Evolutionary conservation across 1,139 yeast genomes (phyloP), one percentile per base, ranked within the genome.

Genomic region (Groenewaldozyma auringiensis): DNA sequence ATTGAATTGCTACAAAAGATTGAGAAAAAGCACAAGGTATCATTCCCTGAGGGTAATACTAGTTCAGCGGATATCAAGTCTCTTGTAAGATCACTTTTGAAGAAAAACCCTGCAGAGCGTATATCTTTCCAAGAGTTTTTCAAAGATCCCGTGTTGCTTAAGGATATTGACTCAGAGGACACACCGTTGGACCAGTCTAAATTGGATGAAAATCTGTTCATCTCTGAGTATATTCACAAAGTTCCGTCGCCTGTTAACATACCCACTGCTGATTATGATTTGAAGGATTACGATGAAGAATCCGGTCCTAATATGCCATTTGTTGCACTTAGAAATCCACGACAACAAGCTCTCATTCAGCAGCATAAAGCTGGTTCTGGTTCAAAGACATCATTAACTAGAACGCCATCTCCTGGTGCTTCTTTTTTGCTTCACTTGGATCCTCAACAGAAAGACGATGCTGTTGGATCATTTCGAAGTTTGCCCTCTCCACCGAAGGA

Each of bases 51-150:
- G 72, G 43, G 76, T 37, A 62, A 61, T 27, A 56, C 67, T 20
- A 69, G 65, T 40, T 76, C 83, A 0, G 78, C 73, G n/a, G 78
- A 78, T 39, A 70, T 89, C 51, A 79, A 82, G 55, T 69, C 74
- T 44, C 72, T 92, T 51, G 85, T 92, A 27, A 74, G 87, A 50
- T 77, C 85, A 0, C 70, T 92, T 51, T 71, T 92, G 54, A 85
- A 83, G 58, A 83, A 86, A 57, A 83, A 83, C 53, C 96, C 98
- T 4, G 76, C 84, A 1, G 94, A 86, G 61, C 75, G 98, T 58
- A 80, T 89, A 66, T 83, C 94, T 1, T 92, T 87, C 64, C 77
- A 75, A 50, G 97, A 89, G 62, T 87, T 92, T 62, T 92, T 92
- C 63, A 75, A 70, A 48, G 62, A 60, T 57, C 75, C 81, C 2